Evolutionary conservation across 352 stramenopile species (phyloP).

Genomic region (Phytophthora constricta): DNA sequence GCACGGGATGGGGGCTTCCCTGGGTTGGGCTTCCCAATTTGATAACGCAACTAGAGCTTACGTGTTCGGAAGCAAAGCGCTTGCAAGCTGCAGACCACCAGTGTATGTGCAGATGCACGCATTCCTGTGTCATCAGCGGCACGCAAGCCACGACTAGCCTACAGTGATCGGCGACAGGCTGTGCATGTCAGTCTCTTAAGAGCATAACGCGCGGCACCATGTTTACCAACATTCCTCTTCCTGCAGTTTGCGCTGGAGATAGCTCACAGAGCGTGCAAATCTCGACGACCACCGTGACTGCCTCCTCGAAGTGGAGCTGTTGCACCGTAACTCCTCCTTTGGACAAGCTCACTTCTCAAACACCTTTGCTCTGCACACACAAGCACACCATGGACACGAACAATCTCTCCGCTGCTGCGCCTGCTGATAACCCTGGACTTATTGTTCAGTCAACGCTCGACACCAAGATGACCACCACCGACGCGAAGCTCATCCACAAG

Average conservation of each 20-base stretch:
- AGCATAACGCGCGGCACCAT: not conserved
- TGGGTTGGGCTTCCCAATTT: no score
- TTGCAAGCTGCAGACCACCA: no score
- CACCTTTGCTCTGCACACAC: not conserved
- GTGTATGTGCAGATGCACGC: no score
- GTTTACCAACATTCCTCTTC: not conserved
- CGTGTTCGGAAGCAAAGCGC: no score
- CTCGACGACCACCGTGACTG: not conserved
- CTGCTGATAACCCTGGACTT: not conserved
- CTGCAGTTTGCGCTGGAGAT: not conserved
- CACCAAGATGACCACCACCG: not conserved
- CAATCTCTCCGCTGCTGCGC: no score
- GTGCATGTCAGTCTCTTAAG: not conserved
- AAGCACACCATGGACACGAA: not conserved
- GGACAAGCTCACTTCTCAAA: not conserved
- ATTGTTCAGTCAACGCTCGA: not conserved
- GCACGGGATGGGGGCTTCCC: no score
- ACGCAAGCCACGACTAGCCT: not conserved
- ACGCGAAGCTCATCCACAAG: slow-evolving; percentile 15
- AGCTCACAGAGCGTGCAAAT: not conserved
- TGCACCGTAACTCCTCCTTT: not conserved
- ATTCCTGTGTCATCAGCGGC: not conserved
- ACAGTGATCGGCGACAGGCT: no score
- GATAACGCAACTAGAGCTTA: no score
- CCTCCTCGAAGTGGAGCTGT: not conserved